A percentile compares a stretch with the other conserved stretches of the same genome.
phyloP scores from a whole-genome alignment of 2,329 filamentous ascomycete genomes.

The Byssochlamys sp. region DNA sequence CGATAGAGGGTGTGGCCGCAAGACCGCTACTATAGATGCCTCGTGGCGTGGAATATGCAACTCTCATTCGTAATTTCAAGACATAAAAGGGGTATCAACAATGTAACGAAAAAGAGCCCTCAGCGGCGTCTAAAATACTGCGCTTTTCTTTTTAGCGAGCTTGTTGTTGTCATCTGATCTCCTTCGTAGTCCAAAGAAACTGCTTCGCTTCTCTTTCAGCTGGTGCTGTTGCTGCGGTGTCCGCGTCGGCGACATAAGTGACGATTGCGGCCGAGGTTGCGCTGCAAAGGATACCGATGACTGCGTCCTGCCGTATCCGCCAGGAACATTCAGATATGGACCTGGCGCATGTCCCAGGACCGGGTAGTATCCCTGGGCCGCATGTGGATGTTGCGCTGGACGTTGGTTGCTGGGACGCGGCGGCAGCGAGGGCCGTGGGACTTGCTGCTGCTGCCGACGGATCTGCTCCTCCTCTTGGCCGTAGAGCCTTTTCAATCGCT shows the following conservation, averaged over 20 bases:
- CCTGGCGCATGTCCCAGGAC: slow-evolving; percentile 8
- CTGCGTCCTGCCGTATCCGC: slow-evolving; percentile 9
- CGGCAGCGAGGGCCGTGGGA: slow-evolving; percentile 2
- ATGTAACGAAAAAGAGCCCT: not conserved
- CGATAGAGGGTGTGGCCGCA: slow-evolving; percentile 17
- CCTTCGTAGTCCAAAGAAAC: slow-evolving; percentile 36
- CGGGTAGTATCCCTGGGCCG: not conserved
- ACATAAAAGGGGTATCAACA: not conserved
- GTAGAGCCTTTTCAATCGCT: slow-evolving; percentile 54
- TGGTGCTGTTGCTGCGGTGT: slow-evolving; percentile 6
- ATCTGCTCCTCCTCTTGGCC: slow-evolving; percentile 35
- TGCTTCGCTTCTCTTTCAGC: slow-evolving; percentile 33
- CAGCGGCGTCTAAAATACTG: slow-evolving; percentile 29
- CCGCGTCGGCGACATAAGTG: slow-evolving; percentile 7
- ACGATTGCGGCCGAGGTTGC: slow-evolving; percentile 9
- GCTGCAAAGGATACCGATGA: slow-evolving; percentile 12
- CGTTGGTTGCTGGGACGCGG: slow-evolving; percentile 1
- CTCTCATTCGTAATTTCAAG: not conserved
- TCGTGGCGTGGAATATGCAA: not conserved
- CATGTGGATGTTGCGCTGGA: slow-evolving; percentile 4
- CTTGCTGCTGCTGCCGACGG: slow-evolving; percentile 10
- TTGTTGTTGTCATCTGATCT: slow-evolving; percentile 26
- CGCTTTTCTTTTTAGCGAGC: slow-evolving; percentile 37
- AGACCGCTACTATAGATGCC: slow-evolving; percentile 3
- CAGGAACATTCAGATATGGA: slow-evolving; percentile 12